These are phyloP conservation scores for Magnusiomyces suaveolens DNA, from an alignment of 1,139 yeast genomes.

Conservation along the genomic window DNA sequence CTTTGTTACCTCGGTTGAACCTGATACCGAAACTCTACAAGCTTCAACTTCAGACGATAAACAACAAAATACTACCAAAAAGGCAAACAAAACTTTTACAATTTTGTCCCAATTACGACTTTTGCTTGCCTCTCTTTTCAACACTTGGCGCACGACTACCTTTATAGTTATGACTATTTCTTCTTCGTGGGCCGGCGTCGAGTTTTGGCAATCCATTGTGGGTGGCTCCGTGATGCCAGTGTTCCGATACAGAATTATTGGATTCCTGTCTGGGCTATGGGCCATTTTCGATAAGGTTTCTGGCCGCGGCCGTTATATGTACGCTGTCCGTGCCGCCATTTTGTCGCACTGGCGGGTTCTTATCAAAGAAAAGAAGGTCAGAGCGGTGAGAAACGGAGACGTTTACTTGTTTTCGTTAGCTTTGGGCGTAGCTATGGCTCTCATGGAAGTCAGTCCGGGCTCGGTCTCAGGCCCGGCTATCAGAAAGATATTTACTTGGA, in stretches of 20 bases:
- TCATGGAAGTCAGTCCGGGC: constrained; percentile 30
- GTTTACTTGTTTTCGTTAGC: constrained; percentile 29
- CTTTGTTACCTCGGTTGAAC: not conserved
- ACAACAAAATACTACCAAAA: not conserved
- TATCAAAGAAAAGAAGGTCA: constrained; percentile 23
- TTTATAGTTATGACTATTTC: constrained; percentile 33
- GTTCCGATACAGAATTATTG: constrained; percentile 32
- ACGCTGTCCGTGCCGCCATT: constrained; percentile 32
- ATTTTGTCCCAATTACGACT: constrained; percentile 7
- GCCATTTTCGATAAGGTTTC: constrained; percentile 32
- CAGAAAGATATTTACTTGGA: constrained; percentile 30
- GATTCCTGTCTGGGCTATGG: constrained; percentile 36
- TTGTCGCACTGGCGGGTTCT: constrained; percentile 32
- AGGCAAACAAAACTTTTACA: not conserved
- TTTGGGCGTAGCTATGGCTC: constrained; percentile 29
- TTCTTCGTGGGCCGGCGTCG: constrained; percentile 37
- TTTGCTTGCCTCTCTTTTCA: constrained; percentile 20
- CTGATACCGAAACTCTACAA: not conserved
- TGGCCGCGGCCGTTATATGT: constrained; percentile 32
- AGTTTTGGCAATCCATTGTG: constrained; percentile 29
- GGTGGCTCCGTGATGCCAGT: constrained; percentile 27
- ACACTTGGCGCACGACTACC: constrained; percentile 27
- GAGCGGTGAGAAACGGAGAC: constrained; percentile 28
- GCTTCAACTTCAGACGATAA: not conserved
- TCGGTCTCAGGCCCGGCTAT: constrained; percentile 29